Evolutionary conservation across 768 basidiomycete species (phyloP).

Genomic region (Hygrophoropsis aurantiaca): DNA sequence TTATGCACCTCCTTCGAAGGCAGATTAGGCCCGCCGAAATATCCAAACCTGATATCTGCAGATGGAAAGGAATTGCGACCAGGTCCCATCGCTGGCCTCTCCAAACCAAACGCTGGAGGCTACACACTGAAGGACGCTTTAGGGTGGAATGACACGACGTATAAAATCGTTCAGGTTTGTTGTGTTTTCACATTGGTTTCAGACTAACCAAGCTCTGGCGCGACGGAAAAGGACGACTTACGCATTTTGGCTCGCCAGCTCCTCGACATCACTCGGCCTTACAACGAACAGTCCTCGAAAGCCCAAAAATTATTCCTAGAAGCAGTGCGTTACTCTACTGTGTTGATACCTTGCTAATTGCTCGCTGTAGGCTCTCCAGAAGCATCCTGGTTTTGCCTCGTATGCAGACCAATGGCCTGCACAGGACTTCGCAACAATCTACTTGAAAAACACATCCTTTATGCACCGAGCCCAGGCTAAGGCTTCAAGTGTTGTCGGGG

Average conservation of each 20-base stretch:
- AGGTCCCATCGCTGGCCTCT: neutral
- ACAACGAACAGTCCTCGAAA: neutral
- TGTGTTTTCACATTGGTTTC: neutral
- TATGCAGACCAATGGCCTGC: neutral
- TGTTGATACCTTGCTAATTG: neutral
- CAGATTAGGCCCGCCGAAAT: neutral
- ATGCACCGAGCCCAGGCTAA: no score
- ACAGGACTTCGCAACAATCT: neutral
- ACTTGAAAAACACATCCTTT: neutral
- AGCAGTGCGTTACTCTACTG: neutral
- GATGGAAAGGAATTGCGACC: neutral
- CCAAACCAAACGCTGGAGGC: neutral
- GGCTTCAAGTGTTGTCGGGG: no score
- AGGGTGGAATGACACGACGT: neutral
- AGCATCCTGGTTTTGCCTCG: neutral
- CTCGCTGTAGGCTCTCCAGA: neutral
- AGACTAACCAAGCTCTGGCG: neutral
- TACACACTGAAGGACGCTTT: neutral
- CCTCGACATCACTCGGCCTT: neutral
- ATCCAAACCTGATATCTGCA: neutral
- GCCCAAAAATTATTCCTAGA: neutral
- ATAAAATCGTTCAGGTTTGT: neutral
- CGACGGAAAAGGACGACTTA: neutral
- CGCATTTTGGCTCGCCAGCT: neutral
- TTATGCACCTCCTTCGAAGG: neutral